phyloP scores from a whole-genome alignment of 2,329 filamentous ascomycete genomes.

The Lasiodiplodia hormozganensis region DNA sequence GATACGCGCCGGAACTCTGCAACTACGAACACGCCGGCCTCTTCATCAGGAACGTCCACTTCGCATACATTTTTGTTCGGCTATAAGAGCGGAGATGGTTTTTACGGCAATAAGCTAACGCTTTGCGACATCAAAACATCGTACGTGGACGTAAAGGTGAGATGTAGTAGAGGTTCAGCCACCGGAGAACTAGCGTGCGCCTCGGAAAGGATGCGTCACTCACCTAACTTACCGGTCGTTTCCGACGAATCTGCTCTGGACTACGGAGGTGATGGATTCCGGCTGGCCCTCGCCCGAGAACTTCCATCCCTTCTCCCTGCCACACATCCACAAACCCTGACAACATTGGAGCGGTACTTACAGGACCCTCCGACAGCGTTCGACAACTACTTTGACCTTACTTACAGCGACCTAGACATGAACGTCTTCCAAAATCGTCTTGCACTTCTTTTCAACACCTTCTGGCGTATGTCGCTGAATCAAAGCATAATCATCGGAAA shows the following conservation, averaged over 20 bases:
- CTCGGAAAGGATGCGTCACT: not conserved
- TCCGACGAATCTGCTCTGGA: not conserved
- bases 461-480: not conserved
- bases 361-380: not conserved
- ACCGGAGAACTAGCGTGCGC: not conserved
- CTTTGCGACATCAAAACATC: not conserved
- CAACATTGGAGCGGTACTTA: not conserved
- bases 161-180: not conserved
- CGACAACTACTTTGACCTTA: not conserved
- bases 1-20: not conserved
- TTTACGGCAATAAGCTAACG: not conserved
- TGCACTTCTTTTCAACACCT: not conserved
- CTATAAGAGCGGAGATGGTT: not conserved
- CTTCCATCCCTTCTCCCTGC: not conserved
- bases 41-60: not conserved
- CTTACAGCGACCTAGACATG: not conserved
- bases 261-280: not conserved
- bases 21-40: not conserved
- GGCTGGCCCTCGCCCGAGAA: not conserved
- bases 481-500: not conserved
- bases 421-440: not conserved
- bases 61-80: not conserved
- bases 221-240: not conserved
- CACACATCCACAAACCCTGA: not conserved
- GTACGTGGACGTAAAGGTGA: not conserved